Conservation (phyloP, 495 filamentous ascomycete genomes). For the Penicillium steckii region DNA sequence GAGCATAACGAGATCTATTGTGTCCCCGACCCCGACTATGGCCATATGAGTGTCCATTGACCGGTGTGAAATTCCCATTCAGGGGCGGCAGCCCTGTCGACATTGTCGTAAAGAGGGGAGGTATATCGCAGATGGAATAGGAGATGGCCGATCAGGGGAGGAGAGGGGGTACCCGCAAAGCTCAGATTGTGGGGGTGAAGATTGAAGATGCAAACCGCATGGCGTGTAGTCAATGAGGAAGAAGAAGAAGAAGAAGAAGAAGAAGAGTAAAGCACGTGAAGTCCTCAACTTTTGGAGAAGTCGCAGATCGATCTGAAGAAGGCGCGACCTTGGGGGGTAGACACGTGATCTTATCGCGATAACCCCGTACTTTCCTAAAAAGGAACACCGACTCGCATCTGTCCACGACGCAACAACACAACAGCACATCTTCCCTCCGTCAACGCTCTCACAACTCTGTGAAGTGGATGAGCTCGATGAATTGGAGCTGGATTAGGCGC, state of each 20-base stretch:
- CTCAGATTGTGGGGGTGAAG: not conserved
- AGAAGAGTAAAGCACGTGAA: too few relatives aligned
- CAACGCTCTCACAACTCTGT: too few relatives aligned
- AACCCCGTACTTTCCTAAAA: not conserved
- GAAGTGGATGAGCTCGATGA: too few relatives aligned
- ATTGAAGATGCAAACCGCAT: not conserved
- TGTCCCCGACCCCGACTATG: constrained; percentile 43
- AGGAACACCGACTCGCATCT: too few relatives aligned
- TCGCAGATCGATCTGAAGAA: not conserved
- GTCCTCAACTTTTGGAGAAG: not conserved
- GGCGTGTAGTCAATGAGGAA: not conserved
- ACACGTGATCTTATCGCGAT: not conserved
- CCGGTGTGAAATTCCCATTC: constrained; percentile 29
- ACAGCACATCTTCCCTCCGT: too few relatives aligned
- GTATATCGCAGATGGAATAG: constrained; percentile 5
- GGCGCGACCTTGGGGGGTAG: not conserved
- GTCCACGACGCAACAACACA: too few relatives aligned
- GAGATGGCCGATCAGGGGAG: constrained; percentile 1
- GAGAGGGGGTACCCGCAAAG: constrained; percentile 3
- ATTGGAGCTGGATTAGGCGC: too few relatives aligned
- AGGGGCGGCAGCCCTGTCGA: constrained; percentile 35
- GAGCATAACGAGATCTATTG: constrained; percentile 38
- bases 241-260: not conserved
- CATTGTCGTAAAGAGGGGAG: constrained; percentile 29
- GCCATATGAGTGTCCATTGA: constrained; percentile 29